Conservation (phyloP, 495 filamentous ascomycete species). For the Articulospora tetracladia region DNA sequence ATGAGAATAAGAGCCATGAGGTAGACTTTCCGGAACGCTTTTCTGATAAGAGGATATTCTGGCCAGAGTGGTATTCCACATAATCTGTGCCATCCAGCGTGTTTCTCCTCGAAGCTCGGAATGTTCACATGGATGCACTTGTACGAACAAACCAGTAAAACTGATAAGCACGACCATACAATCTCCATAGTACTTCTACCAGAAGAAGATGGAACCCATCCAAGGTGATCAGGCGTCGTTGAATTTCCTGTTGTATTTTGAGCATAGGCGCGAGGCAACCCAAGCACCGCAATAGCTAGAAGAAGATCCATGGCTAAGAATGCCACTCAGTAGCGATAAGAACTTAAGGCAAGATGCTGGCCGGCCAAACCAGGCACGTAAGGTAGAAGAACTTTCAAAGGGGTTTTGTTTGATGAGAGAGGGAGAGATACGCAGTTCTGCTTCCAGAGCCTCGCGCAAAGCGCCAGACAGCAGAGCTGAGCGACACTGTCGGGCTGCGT, state of each 20-base stretch:
- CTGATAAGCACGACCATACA: slow-evolving; percentile 2
- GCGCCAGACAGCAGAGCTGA: too few relatives aligned
- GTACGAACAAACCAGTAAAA: slow-evolving; percentile 4
- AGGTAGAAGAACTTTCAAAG: too few relatives aligned
- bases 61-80: background rate
- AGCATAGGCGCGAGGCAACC: background rate
- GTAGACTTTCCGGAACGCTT: background rate
- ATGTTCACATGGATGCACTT: slow-evolving; percentile 4
- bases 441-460: too few relatives aligned
- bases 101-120: background rate
- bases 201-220: background rate
- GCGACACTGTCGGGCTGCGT: too few relatives aligned
- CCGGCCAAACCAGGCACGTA: too few relatives aligned
- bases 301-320: too few relatives aligned
- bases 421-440: too few relatives aligned
- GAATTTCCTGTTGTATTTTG: background rate
- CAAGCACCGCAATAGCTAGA: too few relatives aligned
- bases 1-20: slow-evolving; percentile 16
- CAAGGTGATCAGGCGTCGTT: background rate
- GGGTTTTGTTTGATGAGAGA: too few relatives aligned
- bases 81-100: background rate
- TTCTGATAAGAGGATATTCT: too few relatives aligned
- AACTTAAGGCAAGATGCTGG: too few relatives aligned
- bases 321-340: too few relatives aligned
- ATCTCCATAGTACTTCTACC: slow-evolving; percentile 3